These are phyloP conservation scores for Trichosanthes cucumerina DNA, from an alignment of 306 rosid species.

Conservation along the genomic window DNA sequence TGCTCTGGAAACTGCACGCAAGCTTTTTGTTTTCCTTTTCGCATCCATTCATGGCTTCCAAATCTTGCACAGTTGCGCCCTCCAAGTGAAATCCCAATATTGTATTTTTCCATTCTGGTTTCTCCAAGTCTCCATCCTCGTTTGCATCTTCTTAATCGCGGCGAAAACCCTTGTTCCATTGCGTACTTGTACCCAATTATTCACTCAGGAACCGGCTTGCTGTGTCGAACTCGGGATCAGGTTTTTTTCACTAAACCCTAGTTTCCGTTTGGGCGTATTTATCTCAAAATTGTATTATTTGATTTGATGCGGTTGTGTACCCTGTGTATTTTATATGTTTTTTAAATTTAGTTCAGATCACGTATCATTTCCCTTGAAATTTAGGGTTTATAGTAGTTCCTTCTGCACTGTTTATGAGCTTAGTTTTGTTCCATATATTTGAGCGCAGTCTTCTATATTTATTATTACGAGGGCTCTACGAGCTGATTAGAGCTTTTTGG, in stretches of 20 bases:
- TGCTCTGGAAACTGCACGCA: neutral
- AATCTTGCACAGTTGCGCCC: slow-evolving; percentile 23
- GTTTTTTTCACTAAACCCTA: slow-evolving; percentile 64
- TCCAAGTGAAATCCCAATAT: slow-evolving; percentile 7
- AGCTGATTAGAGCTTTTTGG: slow-evolving; percentile 1
- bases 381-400: slow-evolving; percentile 18
- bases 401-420: slow-evolving; percentile 27
- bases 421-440: slow-evolving; percentile 7
- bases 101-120: slow-evolving; percentile 1
- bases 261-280: slow-evolving; percentile 36
- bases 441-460: neutral
- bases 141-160: slow-evolving; percentile 15
- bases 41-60: slow-evolving; percentile 7
- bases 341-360: slow-evolving; percentile 24
- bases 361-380: slow-evolving; percentile 9
- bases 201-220: slow-evolving; percentile 14
- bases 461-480: neutral
- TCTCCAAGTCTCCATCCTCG: neutral
- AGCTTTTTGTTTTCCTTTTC: neutral
- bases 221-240: slow-evolving; percentile 18
- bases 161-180: slow-evolving; percentile 44
- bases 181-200: slow-evolving; percentile 17
- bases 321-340: slow-evolving; percentile 11
- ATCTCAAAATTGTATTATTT: slow-evolving; percentile 22
- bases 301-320: slow-evolving; percentile 29